Conservation (phyloP, 1,139 yeast species). For the Hanseniaspora uvarum region DNA sequence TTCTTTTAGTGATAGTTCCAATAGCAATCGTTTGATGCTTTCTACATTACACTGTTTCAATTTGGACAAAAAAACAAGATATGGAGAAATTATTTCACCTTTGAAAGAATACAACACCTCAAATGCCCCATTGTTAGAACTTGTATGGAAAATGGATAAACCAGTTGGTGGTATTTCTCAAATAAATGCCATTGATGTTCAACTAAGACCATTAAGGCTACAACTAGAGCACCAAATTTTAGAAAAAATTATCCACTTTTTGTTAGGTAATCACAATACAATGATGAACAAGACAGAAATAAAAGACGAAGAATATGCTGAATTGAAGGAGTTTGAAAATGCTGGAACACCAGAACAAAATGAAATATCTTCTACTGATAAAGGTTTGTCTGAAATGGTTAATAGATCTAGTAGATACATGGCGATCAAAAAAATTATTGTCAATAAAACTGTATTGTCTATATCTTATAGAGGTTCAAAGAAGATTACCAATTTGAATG, state of each 20-base stretch:
- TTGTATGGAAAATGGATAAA: constrained; percentile 63
- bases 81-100: constrained; percentile 63
- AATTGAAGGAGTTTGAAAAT: neutral
- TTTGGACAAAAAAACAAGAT: constrained; percentile 46
- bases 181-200: constrained; percentile 41
- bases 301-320: constrained; percentile 1
- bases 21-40: constrained; percentile 47
- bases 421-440: constrained; percentile 49
- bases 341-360: neutral
- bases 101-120: constrained; percentile 21
- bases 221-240: constrained; percentile 66
- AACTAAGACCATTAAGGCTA: constrained; percentile 56
- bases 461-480: constrained; percentile 74
- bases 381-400: constrained; percentile 45
- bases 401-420: constrained; percentile 57
- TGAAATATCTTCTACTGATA: constrained; percentile 15
- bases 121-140: constrained; percentile 36
- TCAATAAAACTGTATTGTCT: constrained; percentile 45
- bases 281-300: neutral
- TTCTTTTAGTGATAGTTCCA: constrained; percentile 51
- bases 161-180: constrained; percentile 83
- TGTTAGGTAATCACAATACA: constrained; percentile 33
- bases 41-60: constrained; percentile 61
- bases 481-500: constrained; percentile 60
- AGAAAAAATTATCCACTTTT: constrained; percentile 48